Conservation (phyloP, 2,329 filamentous ascomycete genomes). For the Curvularia hawaiiensis region DNA sequence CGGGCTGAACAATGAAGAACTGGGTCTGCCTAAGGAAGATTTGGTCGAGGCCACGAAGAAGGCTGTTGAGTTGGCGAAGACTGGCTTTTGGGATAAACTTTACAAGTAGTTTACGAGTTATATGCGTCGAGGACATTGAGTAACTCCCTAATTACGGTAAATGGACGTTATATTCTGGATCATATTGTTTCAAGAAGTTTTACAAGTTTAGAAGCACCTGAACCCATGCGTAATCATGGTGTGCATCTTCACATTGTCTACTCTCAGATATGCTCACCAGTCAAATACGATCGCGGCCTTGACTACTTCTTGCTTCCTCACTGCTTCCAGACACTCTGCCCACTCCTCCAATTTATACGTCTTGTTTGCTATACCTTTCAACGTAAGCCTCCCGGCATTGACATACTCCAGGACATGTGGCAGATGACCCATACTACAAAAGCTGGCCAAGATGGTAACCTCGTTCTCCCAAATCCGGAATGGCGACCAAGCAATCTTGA, state of each 20-base stretch:
- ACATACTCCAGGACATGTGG: constrained; percentile 47
- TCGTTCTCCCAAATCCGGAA: constrained; percentile 71
- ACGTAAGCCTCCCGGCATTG: constrained; percentile 65
- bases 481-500: constrained; percentile 70
- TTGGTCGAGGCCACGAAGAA: constrained; percentile 61
- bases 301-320: constrained; percentile 74
- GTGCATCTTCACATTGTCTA: not conserved
- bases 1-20: constrained; percentile 55
- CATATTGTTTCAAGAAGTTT: not conserved
- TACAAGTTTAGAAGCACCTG: too few species aligned
- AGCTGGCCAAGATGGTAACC: constrained; percentile 72
- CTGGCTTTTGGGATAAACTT: constrained; percentile 10
- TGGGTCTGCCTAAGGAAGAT: constrained; percentile 64
- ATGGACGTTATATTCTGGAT: not conserved
- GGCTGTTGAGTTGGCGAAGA: constrained; percentile 16
- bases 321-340: constrained; percentile 70
- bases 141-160: not conserved
- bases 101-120: not conserved
- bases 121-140: too few species aligned
- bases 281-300: constrained; percentile 77
- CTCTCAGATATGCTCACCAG: not conserved
- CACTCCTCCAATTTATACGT: constrained; percentile 75
- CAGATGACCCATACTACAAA: constrained; percentile 66
- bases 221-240: too few species aligned
- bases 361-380: constrained; percentile 74